Evolutionary conservation across 2,329 filamentous ascomycete species (phyloP).

Genomic region (Phaeosphaeriaceae sp.): DNA sequence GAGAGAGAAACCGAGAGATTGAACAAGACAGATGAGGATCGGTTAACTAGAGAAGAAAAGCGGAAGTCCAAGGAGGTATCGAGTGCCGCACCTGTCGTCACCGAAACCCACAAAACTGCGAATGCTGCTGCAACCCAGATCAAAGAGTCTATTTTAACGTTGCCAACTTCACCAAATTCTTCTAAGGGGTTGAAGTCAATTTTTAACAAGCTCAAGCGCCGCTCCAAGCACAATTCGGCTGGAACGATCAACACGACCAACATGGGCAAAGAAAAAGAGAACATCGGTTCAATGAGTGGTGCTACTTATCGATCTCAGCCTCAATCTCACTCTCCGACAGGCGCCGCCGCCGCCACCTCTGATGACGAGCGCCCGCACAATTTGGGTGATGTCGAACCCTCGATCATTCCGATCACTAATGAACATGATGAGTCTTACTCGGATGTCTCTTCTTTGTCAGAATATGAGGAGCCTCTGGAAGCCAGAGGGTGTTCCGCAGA

Average conservation of each 20-base stretch:
- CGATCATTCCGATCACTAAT: constrained; percentile 17
- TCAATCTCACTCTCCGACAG: constrained; percentile 14
- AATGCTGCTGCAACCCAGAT: constrained; percentile 13
- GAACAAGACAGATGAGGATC: constrained; percentile 62
- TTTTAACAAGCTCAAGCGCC: constrained; percentile 48
- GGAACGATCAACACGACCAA: constrained; percentile 11
- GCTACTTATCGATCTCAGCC: constrained; percentile 41
- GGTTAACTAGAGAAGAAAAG: constrained; percentile 58
- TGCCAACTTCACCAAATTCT: constrained; percentile 36
- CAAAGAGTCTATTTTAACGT: constrained; percentile 19
- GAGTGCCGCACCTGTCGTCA: constrained; percentile 10
- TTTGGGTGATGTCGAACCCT: constrained; percentile 21
- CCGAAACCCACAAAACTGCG: constrained; percentile 8
- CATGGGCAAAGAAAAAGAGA: constrained; percentile 23
- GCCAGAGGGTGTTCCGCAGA: constrained; percentile 30
- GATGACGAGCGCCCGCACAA: constrained; percentile 16
- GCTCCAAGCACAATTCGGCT: constrained; percentile 39
- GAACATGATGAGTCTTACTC: constrained; percentile 25
- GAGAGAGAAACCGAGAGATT: constrained; percentile 54
- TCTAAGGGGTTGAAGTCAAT: constrained; percentile 47
- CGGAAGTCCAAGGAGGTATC: constrained; percentile 54
- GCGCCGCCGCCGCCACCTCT: constrained; percentile 2
- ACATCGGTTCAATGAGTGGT: constrained; percentile 53
- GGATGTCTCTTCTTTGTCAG: constrained; percentile 46
- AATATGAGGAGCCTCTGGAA: constrained; percentile 13